Conservation (phyloP, 345 rosid species). For the Corchorus capsularis region DNA sequence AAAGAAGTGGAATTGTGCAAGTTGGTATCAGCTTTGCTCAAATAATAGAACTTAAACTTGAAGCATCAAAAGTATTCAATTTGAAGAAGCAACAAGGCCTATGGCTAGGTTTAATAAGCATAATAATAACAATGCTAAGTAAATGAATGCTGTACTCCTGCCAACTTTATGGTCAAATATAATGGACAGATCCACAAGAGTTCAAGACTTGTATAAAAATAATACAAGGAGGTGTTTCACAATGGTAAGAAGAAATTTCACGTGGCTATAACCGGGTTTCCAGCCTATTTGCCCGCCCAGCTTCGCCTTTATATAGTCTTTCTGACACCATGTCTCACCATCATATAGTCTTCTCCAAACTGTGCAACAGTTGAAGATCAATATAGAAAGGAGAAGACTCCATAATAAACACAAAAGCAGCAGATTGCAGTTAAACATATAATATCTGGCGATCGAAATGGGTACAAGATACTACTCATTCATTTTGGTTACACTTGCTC, state of each 20-base stretch:
- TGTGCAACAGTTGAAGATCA: slow-evolving; percentile 6
- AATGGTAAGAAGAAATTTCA: background rate
- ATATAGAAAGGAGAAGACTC: background rate
- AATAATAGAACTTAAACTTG: background rate
- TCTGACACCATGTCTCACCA: background rate
- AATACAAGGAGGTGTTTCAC: background rate
- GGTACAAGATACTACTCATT: slow-evolving; percentile 22
- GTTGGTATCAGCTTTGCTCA: background rate
- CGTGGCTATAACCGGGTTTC: slow-evolving; percentile 1
- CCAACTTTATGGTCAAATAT: too few species aligned
- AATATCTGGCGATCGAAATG: too few species aligned
- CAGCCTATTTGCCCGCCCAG: background rate
- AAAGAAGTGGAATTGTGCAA: background rate
- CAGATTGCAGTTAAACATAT: background rate
- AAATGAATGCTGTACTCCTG: background rate
- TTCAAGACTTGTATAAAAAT: background rate
- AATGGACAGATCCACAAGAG: background rate
- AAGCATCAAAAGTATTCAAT: background rate
- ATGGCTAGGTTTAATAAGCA: too few species aligned
- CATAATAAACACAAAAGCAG: background rate
- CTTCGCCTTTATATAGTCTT: background rate
- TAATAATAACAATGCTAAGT: background rate
- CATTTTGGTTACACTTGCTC: slow-evolving; percentile 25
- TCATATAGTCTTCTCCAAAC: background rate
- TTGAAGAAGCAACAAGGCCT: background rate